These are phyloP conservation scores for Amaranthus palmeri DNA, from an alignment of 148 eudicot genomes.

Conservation along the genomic window DNA sequence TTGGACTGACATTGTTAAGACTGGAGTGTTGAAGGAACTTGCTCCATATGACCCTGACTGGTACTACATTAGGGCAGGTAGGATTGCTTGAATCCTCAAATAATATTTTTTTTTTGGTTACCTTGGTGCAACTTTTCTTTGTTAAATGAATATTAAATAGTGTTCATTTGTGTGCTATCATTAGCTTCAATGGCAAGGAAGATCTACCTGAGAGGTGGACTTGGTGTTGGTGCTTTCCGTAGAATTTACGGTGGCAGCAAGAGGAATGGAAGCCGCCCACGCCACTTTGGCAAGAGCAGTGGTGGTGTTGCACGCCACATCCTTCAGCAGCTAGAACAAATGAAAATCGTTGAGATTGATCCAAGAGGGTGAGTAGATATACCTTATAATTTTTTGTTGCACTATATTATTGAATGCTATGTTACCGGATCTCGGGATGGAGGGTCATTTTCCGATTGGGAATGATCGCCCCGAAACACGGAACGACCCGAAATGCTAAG, in stretches of 20 bases:
- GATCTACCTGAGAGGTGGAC: conserved; percentile 74
- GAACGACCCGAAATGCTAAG: no score
- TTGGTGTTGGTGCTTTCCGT: conserved; percentile 75
- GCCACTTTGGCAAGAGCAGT: conserved; percentile 79
- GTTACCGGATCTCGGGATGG: no score
- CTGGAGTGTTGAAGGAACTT: conserved; percentile 53
- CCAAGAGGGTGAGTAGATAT: conserved; percentile 58
- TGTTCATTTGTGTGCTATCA: background rate
- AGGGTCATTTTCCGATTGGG: no score
- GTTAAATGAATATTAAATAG: background rate
- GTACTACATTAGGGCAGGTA: conserved; percentile 67
- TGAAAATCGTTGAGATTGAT: conserved; percentile 65
- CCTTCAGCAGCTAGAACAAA: conserved; percentile 58
- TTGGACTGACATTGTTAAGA: conserved; percentile 69
- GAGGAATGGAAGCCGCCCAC: conserved; percentile 81
- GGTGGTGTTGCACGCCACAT: conserved; percentile 76
- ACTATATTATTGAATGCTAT: no score
- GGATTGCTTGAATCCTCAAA: background rate
- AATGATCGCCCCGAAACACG: no score
- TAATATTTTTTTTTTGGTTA: no score
- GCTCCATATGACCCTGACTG: conserved; percentile 67
- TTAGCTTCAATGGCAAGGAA: conserved; percentile 89
- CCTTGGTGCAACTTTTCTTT: no score
- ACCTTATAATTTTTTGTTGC: no score
- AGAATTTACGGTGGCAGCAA: conserved; percentile 85